Evolutionary conservation across 306 rosid species (phyloP).

Genomic region (Medicago ruthenica): DNA sequence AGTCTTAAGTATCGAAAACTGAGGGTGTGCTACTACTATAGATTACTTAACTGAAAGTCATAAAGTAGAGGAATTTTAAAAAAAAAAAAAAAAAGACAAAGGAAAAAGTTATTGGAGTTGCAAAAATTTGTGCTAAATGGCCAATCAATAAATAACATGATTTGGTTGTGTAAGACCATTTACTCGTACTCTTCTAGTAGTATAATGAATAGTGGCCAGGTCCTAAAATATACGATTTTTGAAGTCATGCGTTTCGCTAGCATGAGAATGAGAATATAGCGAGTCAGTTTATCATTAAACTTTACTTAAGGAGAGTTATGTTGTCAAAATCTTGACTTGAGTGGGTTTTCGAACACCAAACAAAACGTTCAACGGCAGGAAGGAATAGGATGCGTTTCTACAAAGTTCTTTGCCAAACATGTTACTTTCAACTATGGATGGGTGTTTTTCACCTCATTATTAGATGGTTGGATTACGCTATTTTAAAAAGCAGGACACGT

Average conservation of each 20-base stretch:
- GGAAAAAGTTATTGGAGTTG: neutral
- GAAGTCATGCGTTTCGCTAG: neutral
- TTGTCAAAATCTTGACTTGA: slow-evolving; percentile 35
- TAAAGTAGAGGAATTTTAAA: no score
- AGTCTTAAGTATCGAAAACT: neutral
- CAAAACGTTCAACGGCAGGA: slow-evolving; percentile 21
- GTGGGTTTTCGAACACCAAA: slow-evolving; percentile 20
- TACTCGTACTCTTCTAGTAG: no score
- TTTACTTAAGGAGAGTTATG: slow-evolving; percentile 9
- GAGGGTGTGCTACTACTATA: neutral
- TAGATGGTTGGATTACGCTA: neutral
- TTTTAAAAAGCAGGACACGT: no score
- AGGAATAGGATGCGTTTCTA: slow-evolving; percentile 11
- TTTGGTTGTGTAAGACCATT: neutral
- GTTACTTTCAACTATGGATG: neutral
- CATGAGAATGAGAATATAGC: neutral
- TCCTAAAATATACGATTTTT: neutral
- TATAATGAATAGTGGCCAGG: neutral
- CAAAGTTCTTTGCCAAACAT: slow-evolving; percentile 12
- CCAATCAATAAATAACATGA: neutral
- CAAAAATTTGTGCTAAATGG: neutral
- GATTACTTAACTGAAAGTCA: neutral
- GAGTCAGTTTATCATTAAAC: neutral
- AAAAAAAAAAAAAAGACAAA: no score
- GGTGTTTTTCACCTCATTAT: slow-evolving; percentile 34